Percentiles rank a stretch among this genome's conserved stretches.
These are phyloP conservation scores for Metschnikowia henanensis DNA, from an alignment of 805 yeast genomes.

Conservation along the genomic window DNA sequence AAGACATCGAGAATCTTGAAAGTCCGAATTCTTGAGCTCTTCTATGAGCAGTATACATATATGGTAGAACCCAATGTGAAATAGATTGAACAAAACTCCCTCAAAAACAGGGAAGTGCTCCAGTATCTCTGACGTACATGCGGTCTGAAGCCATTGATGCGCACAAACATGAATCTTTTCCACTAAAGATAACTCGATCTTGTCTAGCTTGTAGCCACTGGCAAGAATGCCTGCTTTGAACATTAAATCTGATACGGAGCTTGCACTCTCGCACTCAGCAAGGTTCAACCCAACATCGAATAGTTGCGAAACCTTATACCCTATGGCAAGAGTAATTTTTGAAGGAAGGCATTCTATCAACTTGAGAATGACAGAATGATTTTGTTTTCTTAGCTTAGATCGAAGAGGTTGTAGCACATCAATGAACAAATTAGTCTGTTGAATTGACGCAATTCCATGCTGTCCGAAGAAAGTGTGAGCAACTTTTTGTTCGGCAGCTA, in stretches of 20 bases:
- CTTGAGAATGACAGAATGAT: neutral
- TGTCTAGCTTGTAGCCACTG: neutral
- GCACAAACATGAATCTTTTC: neutral
- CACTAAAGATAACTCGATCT: neutral
- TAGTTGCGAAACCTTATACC: neutral
- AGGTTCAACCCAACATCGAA: neutral
- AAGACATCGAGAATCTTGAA: neutral
- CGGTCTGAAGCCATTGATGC: conserved; percentile 4
- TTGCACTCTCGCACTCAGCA: neutral
- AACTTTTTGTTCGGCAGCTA: neutral
- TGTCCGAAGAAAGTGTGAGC: conserved; percentile 1
- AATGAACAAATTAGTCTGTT: neutral
- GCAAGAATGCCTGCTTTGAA: conserved; percentile 3
- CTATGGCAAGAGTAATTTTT: neutral
- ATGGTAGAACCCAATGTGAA: conserved; percentile 9
- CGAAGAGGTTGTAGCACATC: conserved; percentile 1
- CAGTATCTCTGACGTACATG: neutral
- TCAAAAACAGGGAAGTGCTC: conserved; percentile 1
- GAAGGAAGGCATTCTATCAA: neutral
- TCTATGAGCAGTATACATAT: conserved; percentile 1
- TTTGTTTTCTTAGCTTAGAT: neutral
- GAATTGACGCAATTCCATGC: neutral
- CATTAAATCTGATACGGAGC: conserved; percentile 1
- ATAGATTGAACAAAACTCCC: conserved; percentile 2
- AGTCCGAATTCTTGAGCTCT: neutral